Evolutionary conservation across 2,329 filamentous ascomycete genomes (phyloP).

Genomic region (Nemania sp.): DNA sequence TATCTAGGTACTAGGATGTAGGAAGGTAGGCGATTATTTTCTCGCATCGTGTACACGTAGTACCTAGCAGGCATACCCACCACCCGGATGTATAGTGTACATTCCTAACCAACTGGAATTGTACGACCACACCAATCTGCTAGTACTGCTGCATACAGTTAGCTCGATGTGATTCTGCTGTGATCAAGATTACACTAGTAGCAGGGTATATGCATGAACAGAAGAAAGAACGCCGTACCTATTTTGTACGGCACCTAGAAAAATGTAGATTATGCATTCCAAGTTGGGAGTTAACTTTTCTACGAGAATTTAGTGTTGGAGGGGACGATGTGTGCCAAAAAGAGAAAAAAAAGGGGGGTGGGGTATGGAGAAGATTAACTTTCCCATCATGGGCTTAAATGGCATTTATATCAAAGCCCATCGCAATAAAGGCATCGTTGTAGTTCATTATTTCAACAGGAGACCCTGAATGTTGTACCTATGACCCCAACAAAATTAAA

Average conservation of each 20-base stretch:
- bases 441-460: neutral
- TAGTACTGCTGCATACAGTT: constrained; percentile 1
- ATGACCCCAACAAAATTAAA: no score
- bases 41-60: no score
- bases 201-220: constrained; percentile 5
- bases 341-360: neutral
- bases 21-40: no score
- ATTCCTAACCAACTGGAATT: neutral
- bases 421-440: constrained; percentile 5
- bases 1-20: no score
- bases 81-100: no score
- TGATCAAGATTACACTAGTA: neutral
- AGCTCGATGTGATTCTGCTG: constrained; percentile 3
- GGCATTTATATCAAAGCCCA: constrained; percentile 37
- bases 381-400: constrained; percentile 35
- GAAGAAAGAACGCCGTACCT: neutral
- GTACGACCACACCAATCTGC: neutral
- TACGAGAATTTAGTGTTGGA: neutral
- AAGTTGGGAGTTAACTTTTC: neutral
- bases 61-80: no score
- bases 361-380: constrained; percentile 31
- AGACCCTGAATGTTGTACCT: constrained; percentile 1
- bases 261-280: neutral
- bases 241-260: neutral
- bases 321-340: no score